These are phyloP conservation scores for Lepidium aucheri DNA, from an alignment of 345 rosid genomes.

Conservation along the genomic window DNA sequence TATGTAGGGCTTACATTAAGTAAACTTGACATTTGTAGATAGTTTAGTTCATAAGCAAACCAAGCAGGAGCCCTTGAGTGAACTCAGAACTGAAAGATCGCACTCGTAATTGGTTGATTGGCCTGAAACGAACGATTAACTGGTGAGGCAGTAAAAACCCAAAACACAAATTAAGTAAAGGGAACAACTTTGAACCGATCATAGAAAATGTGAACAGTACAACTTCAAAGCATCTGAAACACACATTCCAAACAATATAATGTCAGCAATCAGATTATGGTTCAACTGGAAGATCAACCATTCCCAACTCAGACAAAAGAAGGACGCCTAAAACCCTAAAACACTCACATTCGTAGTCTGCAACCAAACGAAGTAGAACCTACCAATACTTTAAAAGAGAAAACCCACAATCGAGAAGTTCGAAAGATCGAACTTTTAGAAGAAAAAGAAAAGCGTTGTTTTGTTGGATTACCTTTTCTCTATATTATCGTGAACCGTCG, in stretches of 20 bases:
- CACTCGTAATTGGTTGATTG: neutral
- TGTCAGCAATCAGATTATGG: neutral
- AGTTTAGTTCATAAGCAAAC: slow-evolving; percentile 17
- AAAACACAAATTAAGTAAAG: neutral
- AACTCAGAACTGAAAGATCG: slow-evolving; percentile 1
- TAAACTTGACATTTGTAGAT: slow-evolving; percentile 71
- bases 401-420: neutral
- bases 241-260: neutral
- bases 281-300: neutral
- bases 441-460: neutral
- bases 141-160: neutral
- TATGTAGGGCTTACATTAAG: slow-evolving; percentile 46
- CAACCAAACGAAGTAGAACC: neutral
- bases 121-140: slow-evolving; percentile 6
- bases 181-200: neutral
- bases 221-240: slow-evolving; percentile 2
- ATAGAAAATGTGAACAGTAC: neutral
- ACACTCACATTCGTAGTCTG: neutral
- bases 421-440: neutral
- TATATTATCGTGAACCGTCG: too few species aligned
- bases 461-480: neutral
- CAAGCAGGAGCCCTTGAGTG: neutral
- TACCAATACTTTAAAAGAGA: neutral
- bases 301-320: neutral
- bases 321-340: slow-evolving; percentile 5